phyloP scores from a whole-genome alignment of 495 filamentous ascomycete genomes.

The Patellaria atrata region DNA sequence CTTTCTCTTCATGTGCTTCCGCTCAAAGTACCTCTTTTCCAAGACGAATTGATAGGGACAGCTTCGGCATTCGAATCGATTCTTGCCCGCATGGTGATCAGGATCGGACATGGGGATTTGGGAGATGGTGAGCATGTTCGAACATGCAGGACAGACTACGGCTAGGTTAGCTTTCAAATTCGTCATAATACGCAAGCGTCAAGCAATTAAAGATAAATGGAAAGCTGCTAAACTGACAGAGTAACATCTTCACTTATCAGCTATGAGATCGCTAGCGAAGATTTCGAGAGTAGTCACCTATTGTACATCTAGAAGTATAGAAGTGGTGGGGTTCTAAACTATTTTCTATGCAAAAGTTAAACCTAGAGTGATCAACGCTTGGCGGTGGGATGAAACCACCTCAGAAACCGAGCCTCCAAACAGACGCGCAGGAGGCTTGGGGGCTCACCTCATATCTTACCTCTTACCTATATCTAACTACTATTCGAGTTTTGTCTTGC shows the following conservation, averaged over 20 bases:
- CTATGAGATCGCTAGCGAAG: neutral
- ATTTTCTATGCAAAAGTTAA: too few relatives aligned
- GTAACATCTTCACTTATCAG: conserved; percentile 41
- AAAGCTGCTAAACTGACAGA: conserved; percentile 39
- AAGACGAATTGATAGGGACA: conserved; percentile 81
- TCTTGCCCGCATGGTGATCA: conserved; percentile 31
- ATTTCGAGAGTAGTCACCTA: too few relatives aligned
- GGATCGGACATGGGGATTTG: conserved; percentile 37
- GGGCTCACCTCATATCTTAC: too few relatives aligned
- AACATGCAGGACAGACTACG: conserved; percentile 82
- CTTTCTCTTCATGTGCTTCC: conserved; percentile 55
- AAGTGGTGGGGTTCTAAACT: too few relatives aligned
- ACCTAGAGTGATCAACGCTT: too few relatives aligned
- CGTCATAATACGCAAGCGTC: neutral
- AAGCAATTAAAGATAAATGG: neutral
- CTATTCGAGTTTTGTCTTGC: too few relatives aligned
- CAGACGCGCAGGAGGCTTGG: too few relatives aligned
- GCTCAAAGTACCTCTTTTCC: conserved; percentile 57
- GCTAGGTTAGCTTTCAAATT: neutral
- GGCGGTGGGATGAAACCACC: too few relatives aligned
- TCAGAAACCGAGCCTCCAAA: too few relatives aligned
- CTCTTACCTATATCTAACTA: too few relatives aligned
- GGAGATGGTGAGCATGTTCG: conserved; percentile 68
- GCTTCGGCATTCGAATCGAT: conserved; percentile 81
- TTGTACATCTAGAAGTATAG: too few relatives aligned